phyloP scores from a whole-genome alignment of 805 yeast species.

The Wickerhamomyces rabaulensis region DNA sequence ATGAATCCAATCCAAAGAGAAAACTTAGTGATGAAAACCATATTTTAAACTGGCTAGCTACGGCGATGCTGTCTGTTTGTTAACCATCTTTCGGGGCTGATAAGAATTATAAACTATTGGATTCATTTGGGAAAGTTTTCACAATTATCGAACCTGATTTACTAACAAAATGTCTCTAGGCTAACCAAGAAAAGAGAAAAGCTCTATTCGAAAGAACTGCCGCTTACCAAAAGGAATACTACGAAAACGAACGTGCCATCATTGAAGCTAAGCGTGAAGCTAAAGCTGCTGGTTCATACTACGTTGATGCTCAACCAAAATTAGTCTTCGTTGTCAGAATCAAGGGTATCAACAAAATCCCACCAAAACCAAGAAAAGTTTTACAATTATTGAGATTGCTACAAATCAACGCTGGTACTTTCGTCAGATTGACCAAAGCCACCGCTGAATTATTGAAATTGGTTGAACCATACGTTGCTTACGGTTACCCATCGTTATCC shows the following conservation, averaged over 20 bases:
- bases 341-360: conserved; percentile 98
- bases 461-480: conserved; percentile 95
- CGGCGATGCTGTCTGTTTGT: conserved; percentile 65
- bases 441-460: conserved; percentile 86
- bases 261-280: conserved; percentile 89
- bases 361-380: conserved; percentile 99
- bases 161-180: conserved; percentile 27
- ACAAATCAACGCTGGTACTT: conserved; percentile 93
- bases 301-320: conserved; percentile 91
- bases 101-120: conserved; percentile 3
- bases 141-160: not conserved
- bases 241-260: conserved; percentile 84
- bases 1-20: not conserved
- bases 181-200: conserved; percentile 53
- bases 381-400: conserved; percentile 88
- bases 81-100: conserved; percentile 80
- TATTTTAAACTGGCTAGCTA: conserved; percentile 54
- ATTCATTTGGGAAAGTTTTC: not conserved
- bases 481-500: conserved; percentile 94
- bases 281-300: conserved; percentile 89
- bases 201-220: conserved; percentile 91
- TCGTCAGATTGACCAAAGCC: conserved; percentile 94
- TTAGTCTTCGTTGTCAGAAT: conserved; percentile 95
- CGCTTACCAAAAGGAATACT: conserved; percentile 94
- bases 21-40: conserved; percentile 44